phyloP scores from a whole-genome alignment of 192 early-diverging fungal genomes.

The Helicostylum pulchrum region DNA sequence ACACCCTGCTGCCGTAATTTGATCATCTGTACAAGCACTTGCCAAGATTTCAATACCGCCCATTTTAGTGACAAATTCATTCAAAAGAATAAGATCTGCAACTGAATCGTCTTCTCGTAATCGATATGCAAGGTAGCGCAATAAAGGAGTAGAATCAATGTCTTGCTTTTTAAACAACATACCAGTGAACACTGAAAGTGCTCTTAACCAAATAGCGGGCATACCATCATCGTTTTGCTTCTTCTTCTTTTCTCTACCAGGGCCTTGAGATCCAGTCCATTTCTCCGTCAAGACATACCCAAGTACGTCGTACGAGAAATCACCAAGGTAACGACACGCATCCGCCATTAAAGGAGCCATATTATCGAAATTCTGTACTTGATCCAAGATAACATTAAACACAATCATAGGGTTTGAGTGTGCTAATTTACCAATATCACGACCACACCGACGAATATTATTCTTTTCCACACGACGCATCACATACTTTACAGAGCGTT shows the following conservation, averaged over 20 bases:
- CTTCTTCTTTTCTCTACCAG: constrained; percentile 37
- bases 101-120: constrained; percentile 50
- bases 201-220: constrained; percentile 15
- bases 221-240: constrained; percentile 65
- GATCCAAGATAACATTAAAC: constrained; percentile 64
- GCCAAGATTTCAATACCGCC: constrained; percentile 60
- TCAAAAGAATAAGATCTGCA: constrained; percentile 61
- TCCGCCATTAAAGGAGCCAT: constrained; percentile 72
- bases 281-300: constrained; percentile 65
- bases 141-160: constrained; percentile 61
- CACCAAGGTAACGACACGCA: constrained; percentile 68
- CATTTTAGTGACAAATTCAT: constrained; percentile 71
- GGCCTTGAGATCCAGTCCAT: constrained; percentile 47
- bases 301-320: constrained; percentile 74
- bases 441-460: constrained; percentile 67
- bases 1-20: constrained; percentile 63
- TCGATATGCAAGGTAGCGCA: constrained; percentile 66
- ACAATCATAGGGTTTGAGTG: constrained; percentile 76
- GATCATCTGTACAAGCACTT: constrained; percentile 52
- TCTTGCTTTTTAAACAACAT: constrained; percentile 55
- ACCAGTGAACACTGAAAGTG: constrained; percentile 63
- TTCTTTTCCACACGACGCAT: constrained; percentile 64
- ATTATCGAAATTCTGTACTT: constrained; percentile 73
- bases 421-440: constrained; percentile 67
- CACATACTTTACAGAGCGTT: constrained; percentile 23